Base-by-base conservation (phyloP, 2,329 filamentous ascomycete species). In the Endocalyx cinctus region DNA sequence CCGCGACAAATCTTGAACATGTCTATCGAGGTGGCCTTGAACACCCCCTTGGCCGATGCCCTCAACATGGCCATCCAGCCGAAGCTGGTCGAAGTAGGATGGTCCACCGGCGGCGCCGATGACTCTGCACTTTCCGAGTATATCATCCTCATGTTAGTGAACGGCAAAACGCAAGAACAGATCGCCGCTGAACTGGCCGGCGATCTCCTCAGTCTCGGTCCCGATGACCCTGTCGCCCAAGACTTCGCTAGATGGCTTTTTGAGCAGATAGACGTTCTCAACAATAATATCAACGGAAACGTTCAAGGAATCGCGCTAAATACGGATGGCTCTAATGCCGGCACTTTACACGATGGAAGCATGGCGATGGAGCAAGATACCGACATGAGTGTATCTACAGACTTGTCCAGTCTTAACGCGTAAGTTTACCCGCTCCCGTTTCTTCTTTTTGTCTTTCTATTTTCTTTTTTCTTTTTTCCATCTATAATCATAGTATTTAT, bases 211-310 rank as follows among this genome's bases (percentile, higher is more conserved):
- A 80, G 80, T 37, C 74, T 96, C 5, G 79, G 79, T 3, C 80
- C 87, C 29, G 88, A 94, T 39, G 90, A 96, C 50, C 79, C 84
- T 31, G 82, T 81, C 45, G 87, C 87, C 6, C 77, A 77, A 41
- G 82, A 89, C 34, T 97, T 98, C 57, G 81, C 89, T 41, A 75
- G 73, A 56, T 98, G 92, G 92, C 69, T 98, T n/a, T 97, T 97
- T 56, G 77, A 88, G 35, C 84, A 94, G 58, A 82, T 95, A 40
- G 77, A 83, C 28, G 44, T 66, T 10, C 68, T 92, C 41, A 79
- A 82, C 51, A 66, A 68, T 30, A 77, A 82, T 55, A 52, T 81
- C 38, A 80, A 79, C 45, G 75, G 75, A 16, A 60, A 52, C 12
- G 46, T 52, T 10, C 54, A 56, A 35, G 59, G 62, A 41, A 29